Evolutionary conservation across 805 yeast species (phyloP), one percentile per base, ranked within the genome.

Genomic region (Debaryomyces castellii): DNA sequence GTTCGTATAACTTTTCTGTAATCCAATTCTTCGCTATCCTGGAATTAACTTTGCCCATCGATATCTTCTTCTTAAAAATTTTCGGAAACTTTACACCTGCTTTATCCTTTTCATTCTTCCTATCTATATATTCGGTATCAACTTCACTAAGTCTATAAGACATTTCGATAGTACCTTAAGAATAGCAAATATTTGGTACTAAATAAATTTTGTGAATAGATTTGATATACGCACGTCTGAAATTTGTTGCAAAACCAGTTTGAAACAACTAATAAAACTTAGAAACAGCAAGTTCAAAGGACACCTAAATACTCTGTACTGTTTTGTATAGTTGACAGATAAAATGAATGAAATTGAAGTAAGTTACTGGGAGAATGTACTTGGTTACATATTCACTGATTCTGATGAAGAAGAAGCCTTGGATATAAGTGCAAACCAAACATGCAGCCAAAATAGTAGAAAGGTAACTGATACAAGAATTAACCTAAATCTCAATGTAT

Each of bases 11-110:
- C 40, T 59, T 52, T 3, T 55, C 52, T 2, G 49, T 52, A 16
- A 78, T 63, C 79, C 82, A 79, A 12, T 50, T 49, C 40, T 64
- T 59, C 3, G 78, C 61, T n/a, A 73, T 63, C 0, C 46, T 51
- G 39, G 63, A 49, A 50, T 77, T 67, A 24, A 79, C 71, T 49
- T 68, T 72, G 12, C 58, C 27, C 34, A 69, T 61, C 41, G 69
- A 70, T 1, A 78, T 73, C 8, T 49, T 41, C 37, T 54, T 50
- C 32, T 59, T 59, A 57, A 66, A 74, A n/a, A 53, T 46, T 48
- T 62, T 64, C 9, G 77, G 76, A 41, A 60, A 67, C 49, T 56
- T 63, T 44, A 54, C 53, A 16, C 38, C 28, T n/a, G 47, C 38
- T 22, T 46, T 42, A 18, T 55, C 55, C 40, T 49, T 50, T 30